Percentiles rank a stretch among this genome's conserved stretches.
Evolutionary conservation across 2,329 filamentous ascomycete genomes (phyloP).

Genomic region (Fusarium sp.): DNA sequence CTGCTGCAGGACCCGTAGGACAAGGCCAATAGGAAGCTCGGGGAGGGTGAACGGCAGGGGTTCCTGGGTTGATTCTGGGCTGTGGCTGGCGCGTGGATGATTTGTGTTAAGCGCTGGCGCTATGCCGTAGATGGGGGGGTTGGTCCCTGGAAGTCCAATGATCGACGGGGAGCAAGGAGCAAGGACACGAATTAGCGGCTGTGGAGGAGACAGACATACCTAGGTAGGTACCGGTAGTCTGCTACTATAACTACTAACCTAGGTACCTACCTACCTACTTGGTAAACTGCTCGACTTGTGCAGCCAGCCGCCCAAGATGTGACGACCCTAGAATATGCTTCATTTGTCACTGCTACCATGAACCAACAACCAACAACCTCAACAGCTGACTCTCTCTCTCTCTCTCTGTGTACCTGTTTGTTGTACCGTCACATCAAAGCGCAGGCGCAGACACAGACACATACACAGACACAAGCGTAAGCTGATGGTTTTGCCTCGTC

Average conservation of each 20-base stretch:
- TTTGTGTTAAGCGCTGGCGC: conserved; percentile 42
- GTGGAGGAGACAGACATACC: no score
- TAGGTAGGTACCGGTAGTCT: no score
- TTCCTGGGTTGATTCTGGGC: conserved; percentile 4
- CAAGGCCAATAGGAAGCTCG: conserved; percentile 32
- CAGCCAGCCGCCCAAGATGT: conserved; percentile 23
- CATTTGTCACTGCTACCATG: no score
- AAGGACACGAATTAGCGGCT: conserved; percentile 3
- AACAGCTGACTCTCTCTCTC: no score
- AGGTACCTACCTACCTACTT: no score
- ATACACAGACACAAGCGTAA: conserved; percentile 20
- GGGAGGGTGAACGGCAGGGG: conserved; percentile 14
- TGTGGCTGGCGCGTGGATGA: conserved; percentile 35
- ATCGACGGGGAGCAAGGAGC: neutral
- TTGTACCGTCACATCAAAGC: conserved; percentile 2
- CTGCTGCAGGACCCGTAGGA: conserved; percentile 27
- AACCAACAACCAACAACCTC: no score
- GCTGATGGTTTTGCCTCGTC: neutral
- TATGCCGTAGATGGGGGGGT: conserved; percentile 19
- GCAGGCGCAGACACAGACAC: conserved; percentile 18
- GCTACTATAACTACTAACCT: no score
- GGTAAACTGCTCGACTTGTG: no score
- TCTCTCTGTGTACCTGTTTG: neutral
- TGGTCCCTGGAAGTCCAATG: conserved; percentile 26
- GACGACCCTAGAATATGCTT: neutral